These are phyloP conservation scores for Yamadazyma jaroonii DNA, from an alignment of 1,139 yeast genomes.

Conservation along the genomic window DNA sequence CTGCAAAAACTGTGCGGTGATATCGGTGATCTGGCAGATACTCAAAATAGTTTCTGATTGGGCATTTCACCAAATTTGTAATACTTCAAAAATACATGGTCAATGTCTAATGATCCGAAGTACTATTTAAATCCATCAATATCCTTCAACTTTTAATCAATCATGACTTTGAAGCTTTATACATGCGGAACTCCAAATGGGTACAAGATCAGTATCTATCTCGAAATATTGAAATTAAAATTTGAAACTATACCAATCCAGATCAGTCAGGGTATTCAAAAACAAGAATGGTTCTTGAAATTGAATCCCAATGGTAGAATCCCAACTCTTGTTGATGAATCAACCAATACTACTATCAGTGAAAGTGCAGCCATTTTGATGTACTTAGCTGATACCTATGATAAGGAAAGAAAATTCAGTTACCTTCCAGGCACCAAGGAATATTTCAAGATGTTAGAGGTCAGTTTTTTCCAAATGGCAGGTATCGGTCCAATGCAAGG, in stretches of 20 bases:
- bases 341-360: conserved; percentile 41
- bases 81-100: too few relatives aligned
- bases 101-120: too few relatives aligned
- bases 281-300: conserved; percentile 51
- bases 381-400: conserved; percentile 57
- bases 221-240: conserved; percentile 46
- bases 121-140: too few relatives aligned
- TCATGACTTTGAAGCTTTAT: conserved; percentile 23
- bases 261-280: conserved; percentile 38
- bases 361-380: conserved; percentile 61
- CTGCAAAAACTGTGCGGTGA: too few relatives aligned
- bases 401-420: conserved; percentile 48
- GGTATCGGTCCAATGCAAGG: conserved; percentile 65
- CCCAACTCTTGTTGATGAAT: conserved; percentile 52
- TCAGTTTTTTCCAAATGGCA: conserved; percentile 55
- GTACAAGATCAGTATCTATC: conserved; percentile 44
- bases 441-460: conserved; percentile 50
- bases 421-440: conserved; percentile 41
- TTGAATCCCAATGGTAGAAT: conserved; percentile 63
- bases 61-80: too few relatives aligned
- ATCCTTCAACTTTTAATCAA: too few relatives aligned
- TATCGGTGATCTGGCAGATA: too few relatives aligned
- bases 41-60: too few relatives aligned
- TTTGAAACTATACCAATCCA: conserved; percentile 45
- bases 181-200: conserved; percentile 57